These are phyloP conservation scores for Auricularia auricula-judae DNA, from an alignment of 768 basidiomycete species.

Conservation along the genomic window DNA sequence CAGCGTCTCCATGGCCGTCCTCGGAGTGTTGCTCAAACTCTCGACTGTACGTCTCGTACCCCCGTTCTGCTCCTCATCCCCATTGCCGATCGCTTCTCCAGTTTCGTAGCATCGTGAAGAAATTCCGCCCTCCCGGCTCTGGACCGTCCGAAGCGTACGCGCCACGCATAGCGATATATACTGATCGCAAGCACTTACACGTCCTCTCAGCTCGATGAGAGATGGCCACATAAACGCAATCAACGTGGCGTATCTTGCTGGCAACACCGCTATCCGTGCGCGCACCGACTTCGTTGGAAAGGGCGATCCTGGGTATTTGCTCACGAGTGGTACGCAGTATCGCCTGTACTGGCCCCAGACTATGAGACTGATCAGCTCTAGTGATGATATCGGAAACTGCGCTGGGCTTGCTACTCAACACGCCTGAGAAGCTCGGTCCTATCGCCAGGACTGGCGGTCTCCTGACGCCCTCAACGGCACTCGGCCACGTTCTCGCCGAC, in stretches of 20 bases:
- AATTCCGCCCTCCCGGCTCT: slow-evolving; percentile 24
- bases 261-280: neutral
- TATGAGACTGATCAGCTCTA: neutral
- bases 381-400: neutral
- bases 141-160: neutral
- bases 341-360: neutral
- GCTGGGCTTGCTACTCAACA: neutral
- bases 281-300: neutral
- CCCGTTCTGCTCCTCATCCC: slow-evolving; percentile 2
- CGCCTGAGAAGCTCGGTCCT: neutral
- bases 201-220: neutral
- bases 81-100: slow-evolving; percentile 22
- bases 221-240: neutral
- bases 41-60: too few relatives aligned
- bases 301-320: neutral
- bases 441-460: neutral
- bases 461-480: neutral
- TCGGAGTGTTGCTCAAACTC: neutral
- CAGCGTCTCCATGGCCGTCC: slow-evolving; percentile 21
- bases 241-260: neutral
- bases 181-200: neutral
- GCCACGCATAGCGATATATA: neutral
- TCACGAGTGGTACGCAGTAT: neutral
- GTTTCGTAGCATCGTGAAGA: slow-evolving; percentile 48
- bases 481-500: neutral